Evolutionary conservation across 2,329 filamentous ascomycete genomes (phyloP), one percentile per base, ranked within the genome.

Genomic region (Arthrinium puccinioides): DNA sequence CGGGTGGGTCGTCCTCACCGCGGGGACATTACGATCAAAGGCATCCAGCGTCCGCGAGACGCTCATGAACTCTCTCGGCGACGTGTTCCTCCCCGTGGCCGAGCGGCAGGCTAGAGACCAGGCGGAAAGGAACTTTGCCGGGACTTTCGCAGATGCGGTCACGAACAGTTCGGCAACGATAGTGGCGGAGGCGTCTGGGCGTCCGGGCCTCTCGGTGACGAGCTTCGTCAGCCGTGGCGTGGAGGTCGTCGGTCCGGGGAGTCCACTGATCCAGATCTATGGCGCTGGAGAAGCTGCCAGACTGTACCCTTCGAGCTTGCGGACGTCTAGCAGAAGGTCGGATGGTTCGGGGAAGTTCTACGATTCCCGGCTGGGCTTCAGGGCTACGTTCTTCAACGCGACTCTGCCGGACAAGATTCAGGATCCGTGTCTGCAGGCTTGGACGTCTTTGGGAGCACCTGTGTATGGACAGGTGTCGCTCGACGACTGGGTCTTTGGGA

Each of bases 401-500:
- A 38, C 34, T 5, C 6, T 36, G 11, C n/a, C 32, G 7, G 30
- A 21, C 6, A 16, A 37, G 15, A 7, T 47, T 6, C 19, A 47
- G 24, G 45, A 47, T 23, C 40, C 43, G 9, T 41, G 45, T 35
- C 23, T 47, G 4, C 20, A 16, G 5, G 28, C 38, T 9, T 45
- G 43, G 43, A 45, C 43, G 9, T 39, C 40, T 9, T 19, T 45
- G 10, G 45, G 41, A 2, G 35, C 38, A 10, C 40, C 39, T 7
- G 20, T 29, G 4, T 47, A 44, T 26, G 43, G 43, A 6, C 30
- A 27, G 9, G 35, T 39, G 5, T 34, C 40, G 21, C 26, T 45
- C 6, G 45, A 47, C 35, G 43, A 47, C 14, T 47, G 43, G 43
- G 44, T 45, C 10, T 45, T 45, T 20, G 28, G 42, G 13, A 44